Evolutionary conservation across 192 early-diverging fungal species (phyloP).

Genomic region (Coemansia sp.): DNA sequence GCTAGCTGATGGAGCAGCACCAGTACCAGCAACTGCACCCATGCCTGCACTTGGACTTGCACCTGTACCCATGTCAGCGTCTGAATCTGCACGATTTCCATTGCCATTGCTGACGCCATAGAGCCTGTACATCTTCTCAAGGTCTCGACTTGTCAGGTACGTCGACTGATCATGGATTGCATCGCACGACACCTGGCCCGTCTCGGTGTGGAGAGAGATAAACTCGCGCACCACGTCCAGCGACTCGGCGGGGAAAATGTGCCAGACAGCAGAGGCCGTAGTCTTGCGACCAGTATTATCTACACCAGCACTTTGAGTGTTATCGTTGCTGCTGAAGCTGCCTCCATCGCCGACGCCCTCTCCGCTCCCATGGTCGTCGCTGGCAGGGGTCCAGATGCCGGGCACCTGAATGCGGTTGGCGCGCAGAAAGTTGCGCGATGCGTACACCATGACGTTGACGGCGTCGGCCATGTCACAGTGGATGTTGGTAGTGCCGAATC

Average conservation of each 20-base stretch:
- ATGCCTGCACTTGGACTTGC: too few species aligned
- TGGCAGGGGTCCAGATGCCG: slow-evolving; percentile 6
- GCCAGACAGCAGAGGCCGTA: slow-evolving; percentile 63
- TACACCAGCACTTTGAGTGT: background rate
- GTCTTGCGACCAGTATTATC: background rate
- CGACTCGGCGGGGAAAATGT: slow-evolving; percentile 54
- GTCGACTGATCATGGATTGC: slow-evolving; percentile 67
- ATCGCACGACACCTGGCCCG: slow-evolving; percentile 15
- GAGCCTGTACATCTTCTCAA: slow-evolving; percentile 28
- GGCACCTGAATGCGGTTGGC: slow-evolving; percentile 8
- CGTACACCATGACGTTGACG: slow-evolving; percentile 71
- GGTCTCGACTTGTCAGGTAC: slow-evolving; percentile 54
- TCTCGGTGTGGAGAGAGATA: slow-evolving; percentile 3
- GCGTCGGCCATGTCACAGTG: slow-evolving; percentile 80
- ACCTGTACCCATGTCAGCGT: too few species aligned
- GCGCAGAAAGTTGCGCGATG: slow-evolving; percentile 13
- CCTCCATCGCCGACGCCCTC: too few species aligned
- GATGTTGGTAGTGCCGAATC: slow-evolving; percentile 66
- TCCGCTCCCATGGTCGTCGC: background rate
- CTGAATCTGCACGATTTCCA: too few species aligned
- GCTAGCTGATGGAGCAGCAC: too few species aligned
- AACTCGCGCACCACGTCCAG: slow-evolving; percentile 39
- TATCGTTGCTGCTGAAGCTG: background rate
- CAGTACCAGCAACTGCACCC: too few species aligned
- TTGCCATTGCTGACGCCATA: slow-evolving; percentile 13